phyloP scores from a whole-genome alignment of 257 asterid species.

The Fraxinus americana region DNA sequence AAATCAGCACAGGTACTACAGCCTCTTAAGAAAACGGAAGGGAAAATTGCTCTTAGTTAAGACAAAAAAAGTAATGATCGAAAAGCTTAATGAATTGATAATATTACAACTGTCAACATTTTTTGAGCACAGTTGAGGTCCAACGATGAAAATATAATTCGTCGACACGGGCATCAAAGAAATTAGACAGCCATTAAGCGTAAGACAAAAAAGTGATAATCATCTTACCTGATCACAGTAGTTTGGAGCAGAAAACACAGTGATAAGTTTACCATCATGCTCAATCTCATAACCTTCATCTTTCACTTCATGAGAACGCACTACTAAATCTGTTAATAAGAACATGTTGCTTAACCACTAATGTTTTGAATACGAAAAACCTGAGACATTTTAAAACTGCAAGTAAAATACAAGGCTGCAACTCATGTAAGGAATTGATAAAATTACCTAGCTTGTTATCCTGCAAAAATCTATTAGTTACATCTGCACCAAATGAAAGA shows the following conservation, averaged over 20 bases:
- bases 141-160: neutral
- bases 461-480: slow-evolving; percentile 86
- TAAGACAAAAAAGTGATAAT: slow-evolving; percentile 18
- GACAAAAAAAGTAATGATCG: neutral
- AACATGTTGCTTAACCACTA: slow-evolving; percentile 1
- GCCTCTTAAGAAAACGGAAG: neutral
- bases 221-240: slow-evolving; percentile 93
- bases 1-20: neutral
- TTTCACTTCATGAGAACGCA: slow-evolving; percentile 98
- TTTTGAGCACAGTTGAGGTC: neutral
- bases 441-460: slow-evolving; percentile 79
- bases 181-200: slow-evolving; percentile 16
- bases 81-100: neutral
- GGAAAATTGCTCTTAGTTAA: neutral
- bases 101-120: neutral
- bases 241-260: slow-evolving; percentile 98
- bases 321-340: slow-evolving; percentile 73
- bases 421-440: neutral
- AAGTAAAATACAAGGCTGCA: neutral
- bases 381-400: neutral
- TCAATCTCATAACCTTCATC: slow-evolving; percentile 97
- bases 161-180: slow-evolving; percentile 4
- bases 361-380: slow-evolving; percentile 14
- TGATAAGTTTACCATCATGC: slow-evolving; percentile 96
- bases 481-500: slow-evolving; percentile 88